Evolutionary conservation across 306 rosid species (phyloP).

Genomic region (Trifolium dubium): DNA sequence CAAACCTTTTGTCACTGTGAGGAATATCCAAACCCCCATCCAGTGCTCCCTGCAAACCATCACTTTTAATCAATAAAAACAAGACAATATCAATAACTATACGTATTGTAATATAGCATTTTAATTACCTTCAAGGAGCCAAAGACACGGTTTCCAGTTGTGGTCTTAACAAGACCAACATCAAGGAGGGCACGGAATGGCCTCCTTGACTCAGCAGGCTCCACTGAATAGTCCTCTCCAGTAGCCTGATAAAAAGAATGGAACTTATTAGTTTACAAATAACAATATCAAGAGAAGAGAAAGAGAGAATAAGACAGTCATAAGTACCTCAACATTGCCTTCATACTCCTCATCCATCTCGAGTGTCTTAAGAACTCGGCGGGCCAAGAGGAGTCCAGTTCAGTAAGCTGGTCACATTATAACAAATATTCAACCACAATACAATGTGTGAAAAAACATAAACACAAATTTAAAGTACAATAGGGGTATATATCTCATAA

Average conservation of each 20-base stretch:
- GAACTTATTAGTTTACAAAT: neutral
- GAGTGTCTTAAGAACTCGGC: slow-evolving; percentile 71
- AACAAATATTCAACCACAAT: neutral
- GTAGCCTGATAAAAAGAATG: slow-evolving; percentile 53
- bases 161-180: slow-evolving; percentile 82
- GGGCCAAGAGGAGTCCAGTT: slow-evolving; percentile 92
- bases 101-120: neutral
- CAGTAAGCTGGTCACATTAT: slow-evolving; percentile 66
- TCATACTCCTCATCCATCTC: slow-evolving; percentile 85
- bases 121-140: slow-evolving; percentile 76
- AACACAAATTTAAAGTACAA: neutral
- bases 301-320: neutral
- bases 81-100: neutral
- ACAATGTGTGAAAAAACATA: neutral
- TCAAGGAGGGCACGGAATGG: slow-evolving; percentile 98
- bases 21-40: slow-evolving; percentile 96
- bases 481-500: too few relatives aligned
- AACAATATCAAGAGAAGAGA: too few relatives aligned
- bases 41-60: slow-evolving; percentile 69
- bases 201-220: slow-evolving; percentile 86
- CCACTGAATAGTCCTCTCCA: slow-evolving; percentile 92
- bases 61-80: neutral
- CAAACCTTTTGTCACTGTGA: slow-evolving; percentile 90
- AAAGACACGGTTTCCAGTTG: slow-evolving; percentile 88
- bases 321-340: slow-evolving; percentile 85